A percentile compares a stretch with the other conserved stretches of the same genome.
These are phyloP conservation scores for Metarhizium rileyi DNA, from an alignment of 2,329 filamentous ascomycete genomes.

Conservation along the genomic window DNA sequence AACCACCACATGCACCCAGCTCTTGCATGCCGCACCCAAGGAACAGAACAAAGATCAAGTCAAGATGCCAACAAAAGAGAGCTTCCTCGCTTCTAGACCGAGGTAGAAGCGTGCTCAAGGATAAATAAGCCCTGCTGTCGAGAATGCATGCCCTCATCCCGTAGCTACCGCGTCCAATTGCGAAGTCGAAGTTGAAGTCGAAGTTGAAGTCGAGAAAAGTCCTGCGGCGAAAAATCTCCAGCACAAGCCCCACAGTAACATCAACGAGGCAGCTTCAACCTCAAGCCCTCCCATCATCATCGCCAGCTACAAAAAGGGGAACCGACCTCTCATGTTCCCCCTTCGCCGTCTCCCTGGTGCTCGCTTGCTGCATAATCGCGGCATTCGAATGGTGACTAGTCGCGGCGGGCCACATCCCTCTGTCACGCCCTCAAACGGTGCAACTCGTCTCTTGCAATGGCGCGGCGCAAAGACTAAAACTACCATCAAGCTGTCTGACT, in stretches of 20 bases:
- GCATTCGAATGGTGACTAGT: not conserved
- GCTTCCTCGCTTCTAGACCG: not conserved
- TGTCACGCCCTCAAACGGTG: not conserved
- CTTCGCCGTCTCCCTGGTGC: slow-evolving; percentile 3
- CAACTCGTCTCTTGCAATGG: slow-evolving; percentile 7
- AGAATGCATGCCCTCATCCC: no score
- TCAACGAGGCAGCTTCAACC: no score
- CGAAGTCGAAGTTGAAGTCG: no score
- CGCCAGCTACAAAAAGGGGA: not conserved
- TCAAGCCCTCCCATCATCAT: not conserved
- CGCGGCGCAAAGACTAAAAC: slow-evolving; percentile 47
- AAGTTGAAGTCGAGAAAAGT: no score
- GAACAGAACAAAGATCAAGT: not conserved
- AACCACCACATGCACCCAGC: not conserved
- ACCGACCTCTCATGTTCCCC: slow-evolving; percentile 10
- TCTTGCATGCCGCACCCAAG: not conserved
- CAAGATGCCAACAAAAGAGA: not conserved
- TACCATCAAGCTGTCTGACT: slow-evolving; percentile 43
- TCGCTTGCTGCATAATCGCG: slow-evolving; percentile 2
- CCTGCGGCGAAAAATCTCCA: no score
- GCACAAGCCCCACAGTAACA: no score
- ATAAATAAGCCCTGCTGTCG: no score
- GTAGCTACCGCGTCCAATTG: no score
- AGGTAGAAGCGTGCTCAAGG: not conserved
- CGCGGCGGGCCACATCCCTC: not conserved